Evolutionary conservation across 371 early-diverging fungal species (phyloP).

Genomic region (Umbelopsis sp.): DNA sequence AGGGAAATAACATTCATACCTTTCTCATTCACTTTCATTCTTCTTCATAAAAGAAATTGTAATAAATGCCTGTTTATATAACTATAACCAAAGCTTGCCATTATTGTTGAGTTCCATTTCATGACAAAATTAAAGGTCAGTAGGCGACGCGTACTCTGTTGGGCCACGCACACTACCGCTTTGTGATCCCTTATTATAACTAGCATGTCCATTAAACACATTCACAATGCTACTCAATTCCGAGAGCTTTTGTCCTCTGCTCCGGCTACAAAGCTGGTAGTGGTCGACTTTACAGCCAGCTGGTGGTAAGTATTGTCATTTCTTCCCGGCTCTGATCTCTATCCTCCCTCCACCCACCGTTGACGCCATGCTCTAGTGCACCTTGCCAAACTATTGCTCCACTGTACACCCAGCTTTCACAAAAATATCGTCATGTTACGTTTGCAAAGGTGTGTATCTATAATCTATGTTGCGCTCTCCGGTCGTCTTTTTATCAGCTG

Average conservation of each 20-base stretch:
- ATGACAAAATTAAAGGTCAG: neutral
- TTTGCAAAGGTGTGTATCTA: slow-evolving; percentile 57
- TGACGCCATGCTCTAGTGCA: slow-evolving; percentile 32
- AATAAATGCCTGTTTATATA: too few relatives aligned
- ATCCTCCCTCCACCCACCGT: neutral
- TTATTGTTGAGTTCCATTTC: neutral
- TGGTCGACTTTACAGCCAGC: slow-evolving; percentile 61
- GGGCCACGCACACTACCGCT: neutral
- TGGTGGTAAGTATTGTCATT: slow-evolving; percentile 45
- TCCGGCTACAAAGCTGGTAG: slow-evolving; percentile 43
- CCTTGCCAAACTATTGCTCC: slow-evolving; percentile 68
- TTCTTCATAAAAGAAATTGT: too few relatives aligned
- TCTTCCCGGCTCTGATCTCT: neutral
- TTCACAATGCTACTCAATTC: slow-evolving; percentile 36
- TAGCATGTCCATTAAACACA: slow-evolving; percentile 20
- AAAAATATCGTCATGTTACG: slow-evolving; percentile 51
- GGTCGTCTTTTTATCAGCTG: neutral
- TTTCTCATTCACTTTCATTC: neutral
- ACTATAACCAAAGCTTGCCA: too few relatives aligned
- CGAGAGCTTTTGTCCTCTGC: slow-evolving; percentile 33
- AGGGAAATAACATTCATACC: neutral
- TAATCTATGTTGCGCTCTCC: neutral
- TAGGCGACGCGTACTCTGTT: neutral
- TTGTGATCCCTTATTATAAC: neutral
- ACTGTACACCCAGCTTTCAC: slow-evolving; percentile 55